Evolutionary conservation across 768 basidiomycete genomes (phyloP).

Genomic region (Xerocomellus dryophilus): DNA sequence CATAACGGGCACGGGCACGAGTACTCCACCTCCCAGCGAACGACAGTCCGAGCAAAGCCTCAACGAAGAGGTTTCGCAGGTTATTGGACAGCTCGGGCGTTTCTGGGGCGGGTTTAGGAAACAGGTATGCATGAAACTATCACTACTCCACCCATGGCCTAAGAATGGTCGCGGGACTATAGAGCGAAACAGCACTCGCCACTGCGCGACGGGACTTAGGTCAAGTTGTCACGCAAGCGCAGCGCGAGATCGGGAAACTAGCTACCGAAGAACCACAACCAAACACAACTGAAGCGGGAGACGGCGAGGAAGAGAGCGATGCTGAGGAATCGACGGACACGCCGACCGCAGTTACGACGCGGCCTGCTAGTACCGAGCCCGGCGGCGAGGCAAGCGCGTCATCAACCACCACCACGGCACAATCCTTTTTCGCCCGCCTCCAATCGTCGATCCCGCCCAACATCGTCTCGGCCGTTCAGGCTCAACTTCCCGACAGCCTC

Average conservation of each 20-base stretch:
- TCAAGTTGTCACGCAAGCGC: constrained; percentile 74
- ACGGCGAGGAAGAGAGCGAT: constrained; percentile 23
- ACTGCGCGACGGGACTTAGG: constrained; percentile 70
- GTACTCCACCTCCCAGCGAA: constrained; percentile 42
- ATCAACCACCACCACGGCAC: constrained; percentile 27
- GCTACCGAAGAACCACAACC: constrained; percentile 36
- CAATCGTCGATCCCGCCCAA: constrained; percentile 75
- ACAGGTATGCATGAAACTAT: constrained; percentile 54
- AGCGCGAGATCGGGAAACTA: constrained; percentile 68
- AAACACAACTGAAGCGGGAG: constrained; percentile 7
- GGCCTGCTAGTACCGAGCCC: constrained; percentile 20
- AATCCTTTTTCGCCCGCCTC: constrained; percentile 62
- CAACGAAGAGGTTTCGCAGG: constrained; percentile 86
- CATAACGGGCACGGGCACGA: constrained; percentile 41
- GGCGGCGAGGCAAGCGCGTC: constrained; percentile 14
- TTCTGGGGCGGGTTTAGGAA: constrained; percentile 92
- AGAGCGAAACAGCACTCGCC: constrained; percentile 71
- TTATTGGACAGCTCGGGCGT: constrained; percentile 79
- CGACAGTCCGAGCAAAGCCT: constrained; percentile 52
- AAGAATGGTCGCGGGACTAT: constrained; percentile 6
- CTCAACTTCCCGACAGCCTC: constrained; percentile 63
- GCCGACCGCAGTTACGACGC: constrained; percentile 21
- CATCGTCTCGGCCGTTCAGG: constrained; percentile 65
- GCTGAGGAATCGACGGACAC: constrained; percentile 28
- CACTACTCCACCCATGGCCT: neutral